phyloP scores from a whole-genome alignment of 768 basidiomycete genomes.

The Podaxis sp. region DNA sequence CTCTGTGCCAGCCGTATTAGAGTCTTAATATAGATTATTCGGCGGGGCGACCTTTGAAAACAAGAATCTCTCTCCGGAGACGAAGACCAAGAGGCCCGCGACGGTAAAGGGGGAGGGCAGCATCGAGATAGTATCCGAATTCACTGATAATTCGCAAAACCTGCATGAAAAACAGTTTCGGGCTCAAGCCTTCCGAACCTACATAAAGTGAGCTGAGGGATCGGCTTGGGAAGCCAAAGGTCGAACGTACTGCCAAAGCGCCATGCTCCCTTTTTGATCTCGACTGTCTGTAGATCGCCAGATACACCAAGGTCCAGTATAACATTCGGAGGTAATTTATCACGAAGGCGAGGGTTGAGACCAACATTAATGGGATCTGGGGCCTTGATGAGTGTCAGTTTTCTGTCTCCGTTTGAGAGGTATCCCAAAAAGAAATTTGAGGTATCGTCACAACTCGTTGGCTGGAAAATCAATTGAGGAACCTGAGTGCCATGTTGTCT shows the following conservation, averaged over 20 bases:
- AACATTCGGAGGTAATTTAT: constrained; percentile 30
- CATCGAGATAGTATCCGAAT: constrained; percentile 59
- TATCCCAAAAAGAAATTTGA: constrained; percentile 63
- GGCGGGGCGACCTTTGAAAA: constrained; percentile 46
- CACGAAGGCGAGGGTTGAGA: constrained; percentile 34
- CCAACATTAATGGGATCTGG: constrained; percentile 37
- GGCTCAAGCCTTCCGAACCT: constrained; percentile 38
- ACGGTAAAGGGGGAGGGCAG: constrained; percentile 57
- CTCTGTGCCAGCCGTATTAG: neutral
- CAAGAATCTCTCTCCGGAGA: constrained; percentile 53
- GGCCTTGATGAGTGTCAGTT: constrained; percentile 44
- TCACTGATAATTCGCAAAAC: constrained; percentile 54
- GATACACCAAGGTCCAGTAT: constrained; percentile 37
- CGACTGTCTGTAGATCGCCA: constrained; percentile 49
- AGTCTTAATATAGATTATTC: neutral
- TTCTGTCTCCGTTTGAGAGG: constrained; percentile 57
- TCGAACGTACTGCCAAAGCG: constrained; percentile 17
- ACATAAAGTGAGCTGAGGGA: neutral
- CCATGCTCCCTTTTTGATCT: constrained; percentile 43
- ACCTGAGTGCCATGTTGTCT: constrained; percentile 28
- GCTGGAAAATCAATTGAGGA: constrained; percentile 67
- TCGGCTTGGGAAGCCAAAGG: neutral
- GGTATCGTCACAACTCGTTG: constrained; percentile 39
- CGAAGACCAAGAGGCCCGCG: constrained; percentile 40
- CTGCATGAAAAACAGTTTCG: constrained; percentile 52